A percentile compares a stretch with the other conserved stretches of the same genome.
Conservation (phyloP, 768 basidiomycete genomes). For the Mycena filopes region DNA sequence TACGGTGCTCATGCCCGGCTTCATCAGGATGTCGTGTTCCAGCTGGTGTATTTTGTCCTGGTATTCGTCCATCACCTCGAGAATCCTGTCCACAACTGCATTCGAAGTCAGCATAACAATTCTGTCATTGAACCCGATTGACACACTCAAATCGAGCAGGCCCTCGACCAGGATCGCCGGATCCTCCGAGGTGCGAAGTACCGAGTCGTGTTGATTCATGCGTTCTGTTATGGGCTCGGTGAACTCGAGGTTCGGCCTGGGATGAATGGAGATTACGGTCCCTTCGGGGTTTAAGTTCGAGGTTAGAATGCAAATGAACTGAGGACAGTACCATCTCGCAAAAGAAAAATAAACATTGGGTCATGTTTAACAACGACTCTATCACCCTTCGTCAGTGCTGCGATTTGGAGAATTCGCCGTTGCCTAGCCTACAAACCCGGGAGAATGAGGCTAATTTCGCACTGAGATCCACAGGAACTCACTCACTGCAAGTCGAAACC, state of each 20-base stretch:
- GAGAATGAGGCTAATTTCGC: slow-evolving; percentile 1
- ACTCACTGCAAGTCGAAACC: slow-evolving; percentile 23
- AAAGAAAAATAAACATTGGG: slow-evolving; percentile 76
- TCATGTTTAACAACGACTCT: slow-evolving; percentile 64
- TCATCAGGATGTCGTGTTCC: slow-evolving; percentile 68
- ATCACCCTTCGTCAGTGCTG: slow-evolving; percentile 61
- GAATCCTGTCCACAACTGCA: slow-evolving; percentile 72
- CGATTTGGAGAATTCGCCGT: slow-evolving; percentile 40
- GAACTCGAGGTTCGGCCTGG: slow-evolving; percentile 56
- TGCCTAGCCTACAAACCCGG: slow-evolving; percentile 10
- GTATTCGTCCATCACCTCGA: slow-evolving; percentile 77
- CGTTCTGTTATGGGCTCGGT: slow-evolving; percentile 69
- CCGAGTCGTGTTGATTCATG: slow-evolving; percentile 66
- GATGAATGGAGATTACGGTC: slow-evolving; percentile 70
- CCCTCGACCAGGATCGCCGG: slow-evolving; percentile 76
- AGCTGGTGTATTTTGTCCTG: slow-evolving; percentile 70
- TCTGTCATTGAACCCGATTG: background rate
- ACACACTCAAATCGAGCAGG: slow-evolving; percentile 67
- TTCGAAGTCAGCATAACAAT: background rate
- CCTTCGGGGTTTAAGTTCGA: slow-evolving; percentile 46
- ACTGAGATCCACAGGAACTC: background rate
- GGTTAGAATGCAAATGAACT: slow-evolving; percentile 7
- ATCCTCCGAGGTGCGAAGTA: slow-evolving; percentile 71
- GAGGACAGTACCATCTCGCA: slow-evolving; percentile 75
- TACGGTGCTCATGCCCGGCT: slow-evolving; percentile 71